Percentiles rank a stretch among this genome's conserved stretches.
Conservation (phyloP, 2,329 filamentous ascomycete genomes). For the Phoma herbarum region DNA sequence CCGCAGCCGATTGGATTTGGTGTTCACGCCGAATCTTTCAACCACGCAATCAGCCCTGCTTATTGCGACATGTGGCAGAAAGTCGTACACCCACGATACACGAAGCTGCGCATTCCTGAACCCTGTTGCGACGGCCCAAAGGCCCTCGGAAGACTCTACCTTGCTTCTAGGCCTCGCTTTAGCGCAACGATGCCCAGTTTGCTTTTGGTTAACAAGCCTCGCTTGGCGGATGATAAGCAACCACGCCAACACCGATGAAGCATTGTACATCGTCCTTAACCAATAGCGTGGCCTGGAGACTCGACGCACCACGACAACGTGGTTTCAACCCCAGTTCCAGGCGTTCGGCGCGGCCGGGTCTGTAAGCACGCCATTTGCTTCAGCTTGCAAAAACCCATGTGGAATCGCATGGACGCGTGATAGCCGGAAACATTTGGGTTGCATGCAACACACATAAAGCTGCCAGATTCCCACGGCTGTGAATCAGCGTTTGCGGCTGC, state of each 20-base stretch:
- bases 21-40: not conserved
- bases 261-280: not conserved
- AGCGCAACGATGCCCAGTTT: not conserved
- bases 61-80: conserved; percentile 7
- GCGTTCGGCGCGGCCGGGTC: conserved; percentile 20
- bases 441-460: conserved; percentile 1
- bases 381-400: conserved; percentile 5
- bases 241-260: conserved; percentile 15
- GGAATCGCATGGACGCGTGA: not conserved
- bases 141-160: not conserved
- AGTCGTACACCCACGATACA: not conserved
- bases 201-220: conserved; percentile 22
- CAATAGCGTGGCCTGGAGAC: conserved; percentile 9
- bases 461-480: not conserved
- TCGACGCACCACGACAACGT: conserved; percentile 1
- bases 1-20: not conserved
- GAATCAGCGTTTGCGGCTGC: not conserved
- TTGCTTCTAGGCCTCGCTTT: conserved; percentile 1
- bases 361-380: conserved; percentile 21
- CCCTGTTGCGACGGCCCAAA: not conserved
- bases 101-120: not conserved
- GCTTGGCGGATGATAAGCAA: conserved; percentile 25
- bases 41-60: conserved; percentile 2
- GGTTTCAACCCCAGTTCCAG: conserved; percentile 7
- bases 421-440: not conserved